Evolutionary conservation across 495 filamentous ascomycete genomes (phyloP), one percentile per base, ranked within the genome.

Genomic region (Apiosordaria backusii): DNA sequence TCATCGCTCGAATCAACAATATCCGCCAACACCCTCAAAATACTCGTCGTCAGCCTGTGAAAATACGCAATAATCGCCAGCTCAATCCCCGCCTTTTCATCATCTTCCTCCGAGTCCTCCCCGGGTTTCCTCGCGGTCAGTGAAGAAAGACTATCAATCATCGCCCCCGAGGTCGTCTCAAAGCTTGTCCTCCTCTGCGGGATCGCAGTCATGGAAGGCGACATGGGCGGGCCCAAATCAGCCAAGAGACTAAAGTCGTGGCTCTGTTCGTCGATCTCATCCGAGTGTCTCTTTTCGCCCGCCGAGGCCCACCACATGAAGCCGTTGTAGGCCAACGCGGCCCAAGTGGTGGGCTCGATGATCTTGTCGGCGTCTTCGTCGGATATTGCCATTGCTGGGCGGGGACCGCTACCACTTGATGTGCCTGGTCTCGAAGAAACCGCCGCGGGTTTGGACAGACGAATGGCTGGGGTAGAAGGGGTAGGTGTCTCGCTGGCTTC

Each of bases 231-330:
- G 64, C 65, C 74, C 35, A 78, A 68, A 63, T 80, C 85, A 55
- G 73, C 82, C 25, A 85, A 76, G 15, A 85, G 79, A 7, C 72
- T 73, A 58, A 70, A 77, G 74, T 80, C 85, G 74, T 73, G 76
- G n/a, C 76, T 75, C 57, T 76, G 72, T 66, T 82, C 80, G 50
- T 86, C 82, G 22, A 81, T 75, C 50, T 83, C 77, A 18, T 79
- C 77, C 40, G 80, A 75, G 23, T 86, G 84, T 2, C 88, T 83
- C 74, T 90, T 87, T 76, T 98, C 95, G 58, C 95, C 95, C 0
- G 95, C 95, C 1, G 92, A 93, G 0, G 95, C 95, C 95, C 95
- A 99, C 94, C 94, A 99, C 79, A 97, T 93, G 81, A 97, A 97
- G 4, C 90, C 89, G 25, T 85, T 87, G 73, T 97, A 98, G 9